Evolutionary conservation across 2,329 filamentous ascomycete species (phyloP), one percentile per base, ranked within the genome.

Genomic region (Periconia digitata): DNA sequence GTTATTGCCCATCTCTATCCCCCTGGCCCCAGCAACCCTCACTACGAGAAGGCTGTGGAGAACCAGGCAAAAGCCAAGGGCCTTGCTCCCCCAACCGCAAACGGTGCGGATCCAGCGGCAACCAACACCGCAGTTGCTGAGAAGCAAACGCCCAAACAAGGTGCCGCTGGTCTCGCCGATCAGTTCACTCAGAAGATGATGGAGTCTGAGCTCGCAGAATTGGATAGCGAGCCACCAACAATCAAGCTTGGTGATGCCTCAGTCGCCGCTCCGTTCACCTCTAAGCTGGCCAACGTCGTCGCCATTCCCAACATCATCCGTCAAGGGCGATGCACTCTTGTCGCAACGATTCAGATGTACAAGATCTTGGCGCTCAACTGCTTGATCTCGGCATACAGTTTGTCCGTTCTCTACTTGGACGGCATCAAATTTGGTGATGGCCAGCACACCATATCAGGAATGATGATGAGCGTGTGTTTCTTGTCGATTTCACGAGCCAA

Each of bases 381-480:
- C 71, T 79, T 99, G 61, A 99, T 99, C 70, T 96, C 90, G 61
- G 94, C 94, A 32, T 99, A 99, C 83, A 96, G 90, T 72, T 76
- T 99, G 68, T 95, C 89, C 71, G 94, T 99, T 16, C 80, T 99
- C 49, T 99, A 99, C 67, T 83, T 99, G 1, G 92, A 97, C 64
- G 94, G 94, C 55, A 99, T 99, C 80, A 99, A 99, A 77, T 99
- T 99, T 69, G 92, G 94, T 47, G 94, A 99, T 69, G 91, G 92
- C 3, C 94, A 99, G 75, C 94, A 97, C 59, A 99, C 94, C 15
- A 97, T 99, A 64, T 96, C 91, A 62, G 94, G 94, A 61, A 97
- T 99, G 89, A 86, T 99, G 72, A 97, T 99, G 94, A 96, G 92
- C 63, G 94, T 99, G 43, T 99, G 94, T 76, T 99, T 99, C 82